Conservation (phyloP, 2,329 filamentous ascomycete genomes). For the Aspergillus phoenicis region DNA sequence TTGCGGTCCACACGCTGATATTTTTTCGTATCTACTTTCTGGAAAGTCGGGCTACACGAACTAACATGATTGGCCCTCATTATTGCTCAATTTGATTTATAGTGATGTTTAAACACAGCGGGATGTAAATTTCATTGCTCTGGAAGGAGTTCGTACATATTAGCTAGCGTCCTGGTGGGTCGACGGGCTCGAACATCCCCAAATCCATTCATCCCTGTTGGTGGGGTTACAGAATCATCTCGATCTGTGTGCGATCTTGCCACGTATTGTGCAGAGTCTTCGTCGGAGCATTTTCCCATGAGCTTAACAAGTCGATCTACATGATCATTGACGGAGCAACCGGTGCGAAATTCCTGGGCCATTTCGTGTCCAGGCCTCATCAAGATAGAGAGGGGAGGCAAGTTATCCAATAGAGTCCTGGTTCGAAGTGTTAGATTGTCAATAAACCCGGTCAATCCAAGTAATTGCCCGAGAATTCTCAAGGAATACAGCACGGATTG, state of each 20-base stretch:
- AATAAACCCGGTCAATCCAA: constrained; percentile 37
- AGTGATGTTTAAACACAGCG: background rate
- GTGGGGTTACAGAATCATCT: background rate
- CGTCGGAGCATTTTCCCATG: background rate
- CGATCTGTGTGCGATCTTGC: background rate
- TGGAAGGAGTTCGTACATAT: constrained; percentile 18
- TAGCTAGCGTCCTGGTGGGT: background rate
- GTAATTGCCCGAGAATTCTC: constrained; percentile 59
- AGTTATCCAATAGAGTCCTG: constrained; percentile 24
- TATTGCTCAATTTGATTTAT: too few relatives aligned
- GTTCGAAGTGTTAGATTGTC: constrained; percentile 16
- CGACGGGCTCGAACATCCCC: background rate
- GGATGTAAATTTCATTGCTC: constrained; percentile 8
- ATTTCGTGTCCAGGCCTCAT: constrained; percentile 31
- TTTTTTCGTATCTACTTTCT: background rate
- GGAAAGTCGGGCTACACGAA: too few relatives aligned
- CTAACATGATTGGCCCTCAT: too few relatives aligned
- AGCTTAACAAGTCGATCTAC: constrained; percentile 9
- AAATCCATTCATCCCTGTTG: background rate
- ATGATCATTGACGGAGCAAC: constrained; percentile 14
- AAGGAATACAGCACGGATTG: constrained; percentile 65
- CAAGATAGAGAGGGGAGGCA: constrained; percentile 35
- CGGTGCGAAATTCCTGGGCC: constrained; percentile 8
- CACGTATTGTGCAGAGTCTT: background rate
- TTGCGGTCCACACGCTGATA: constrained; percentile 60